Evolutionary conservation across 495 filamentous ascomycete species (phyloP), one percentile per base, ranked within the genome.

Genomic region (Evernia prunastri): DNA sequence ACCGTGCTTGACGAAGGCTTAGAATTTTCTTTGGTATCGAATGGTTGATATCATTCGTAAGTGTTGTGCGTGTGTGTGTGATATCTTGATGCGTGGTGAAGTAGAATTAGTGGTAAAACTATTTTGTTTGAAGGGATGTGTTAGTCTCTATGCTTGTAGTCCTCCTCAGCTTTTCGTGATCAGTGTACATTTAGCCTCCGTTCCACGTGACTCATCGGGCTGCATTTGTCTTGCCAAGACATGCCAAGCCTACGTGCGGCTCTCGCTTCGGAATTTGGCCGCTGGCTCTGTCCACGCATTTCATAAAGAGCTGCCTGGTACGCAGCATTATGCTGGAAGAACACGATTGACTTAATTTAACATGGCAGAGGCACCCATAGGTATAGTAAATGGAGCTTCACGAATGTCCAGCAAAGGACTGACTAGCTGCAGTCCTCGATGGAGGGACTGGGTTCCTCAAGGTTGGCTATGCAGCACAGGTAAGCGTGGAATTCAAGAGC

Each of bases 401-500:
- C 1, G 12, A 7, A 40, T 58, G 4, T 49, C 27, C 59, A 39
- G 54, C 35, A 27, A 9, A 25, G 25, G 29, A 35, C 64, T 73
- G 63, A 73, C 74, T 66, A 73, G 63, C 49, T 64, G 43, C 74
- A 97, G 94, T 98, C 73, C 92, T 98, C 84, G 94, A 98, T 85
- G 95, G 95, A 84, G 94, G 94, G 78, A 98, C 94, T 72, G 94
- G 94, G 76, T 99, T 97, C 85, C 88, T 97, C 76, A 99, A 99
- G 79, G 94, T 96, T 78, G 94, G 94, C 75, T 97, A 97, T 82
- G 95, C 94, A 65, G 92, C 85, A 67, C 90, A 88, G 79, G 87
- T 90, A 77, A 69, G 76, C 72, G 65, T 42, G 51, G 56, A 58
- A 25, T 59, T 25, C 29, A 18, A 40, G 37, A 40, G 42, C 60